Conservation (phyloP, 345 rosid species). For the Laguncularia racemosa region DNA sequence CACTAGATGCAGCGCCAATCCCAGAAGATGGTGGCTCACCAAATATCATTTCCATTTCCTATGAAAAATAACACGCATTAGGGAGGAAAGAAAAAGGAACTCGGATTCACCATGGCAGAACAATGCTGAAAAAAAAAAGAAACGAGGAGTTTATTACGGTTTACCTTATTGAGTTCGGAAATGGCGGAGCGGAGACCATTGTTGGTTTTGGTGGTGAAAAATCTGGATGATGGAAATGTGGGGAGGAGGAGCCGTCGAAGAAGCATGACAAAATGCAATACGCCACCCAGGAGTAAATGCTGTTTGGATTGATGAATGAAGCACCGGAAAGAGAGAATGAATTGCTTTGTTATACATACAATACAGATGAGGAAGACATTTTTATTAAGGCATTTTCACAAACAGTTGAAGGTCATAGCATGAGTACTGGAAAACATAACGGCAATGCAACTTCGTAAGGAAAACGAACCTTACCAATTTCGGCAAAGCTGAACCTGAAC, state of each 20-base stretch:
- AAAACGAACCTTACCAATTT: too few species aligned
- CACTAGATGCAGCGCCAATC: constrained; percentile 24
- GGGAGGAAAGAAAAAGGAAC: background rate
- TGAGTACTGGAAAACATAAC: background rate
- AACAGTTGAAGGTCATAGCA: constrained; percentile 7
- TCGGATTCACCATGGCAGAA: background rate
- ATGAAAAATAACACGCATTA: background rate
- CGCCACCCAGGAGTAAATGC: background rate
- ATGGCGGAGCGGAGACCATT: constrained; percentile 22
- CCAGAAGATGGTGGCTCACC: constrained; percentile 60
- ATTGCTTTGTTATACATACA: too few species aligned
- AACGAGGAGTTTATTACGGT: background rate
- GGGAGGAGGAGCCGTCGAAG: constrained; percentile 36
- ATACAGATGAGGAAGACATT: too few species aligned
- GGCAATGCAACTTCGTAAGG: background rate
- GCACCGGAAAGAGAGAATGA: too few species aligned
- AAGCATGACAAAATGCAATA: constrained; percentile 21
- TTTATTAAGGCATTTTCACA: constrained; percentile 14
- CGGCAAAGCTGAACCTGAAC: constrained; percentile 3
- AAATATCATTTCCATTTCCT: constrained; percentile 85
- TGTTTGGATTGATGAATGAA: too few species aligned
- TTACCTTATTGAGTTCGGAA: constrained; percentile 52
- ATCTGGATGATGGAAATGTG: constrained; percentile 23
- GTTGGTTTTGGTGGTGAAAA: constrained; percentile 21
- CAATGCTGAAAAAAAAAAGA: background rate